Percentiles rank a stretch among this genome's conserved stretches.
Evolutionary conservation across 495 filamentous ascomycete genomes (phyloP).

Genomic region (Pyrenula aspistea): DNA sequence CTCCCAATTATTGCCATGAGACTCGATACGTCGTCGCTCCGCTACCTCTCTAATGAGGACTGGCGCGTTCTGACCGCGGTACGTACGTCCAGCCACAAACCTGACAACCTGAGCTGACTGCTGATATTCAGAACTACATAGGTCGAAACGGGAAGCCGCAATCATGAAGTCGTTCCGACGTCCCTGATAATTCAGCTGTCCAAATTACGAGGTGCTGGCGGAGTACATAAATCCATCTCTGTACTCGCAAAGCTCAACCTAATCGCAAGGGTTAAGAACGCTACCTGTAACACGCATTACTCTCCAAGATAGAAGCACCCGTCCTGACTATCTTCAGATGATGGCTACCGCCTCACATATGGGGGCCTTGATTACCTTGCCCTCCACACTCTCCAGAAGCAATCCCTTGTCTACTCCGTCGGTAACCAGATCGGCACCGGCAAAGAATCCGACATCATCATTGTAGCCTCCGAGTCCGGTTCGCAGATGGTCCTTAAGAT

Average conservation of each 20-base stretch:
- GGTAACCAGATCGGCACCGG: constrained; percentile 93
- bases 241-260: constrained; percentile 83
- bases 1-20: constrained; percentile 58
- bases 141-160: constrained; percentile 88
- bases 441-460: constrained; percentile 94
- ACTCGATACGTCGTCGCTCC: constrained; percentile 81
- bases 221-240: constrained; percentile 81
- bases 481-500: constrained; percentile 75
- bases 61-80: constrained; percentile 92
- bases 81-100: constrained; percentile 20
- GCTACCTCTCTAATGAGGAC: constrained; percentile 84
- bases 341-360: constrained; percentile 94
- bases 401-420: constrained; percentile 71
- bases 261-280: constrained; percentile 87
- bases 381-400: constrained; percentile 73
- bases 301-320: too few relatives aligned
- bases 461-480: constrained; percentile 60
- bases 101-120: constrained; percentile 16
- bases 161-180: constrained; percentile 94
- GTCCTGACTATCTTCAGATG: too few relatives aligned
- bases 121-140: constrained; percentile 29
- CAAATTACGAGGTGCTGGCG: constrained; percentile 66
- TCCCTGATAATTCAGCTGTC: constrained; percentile 75
- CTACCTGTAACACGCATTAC: constrained; percentile 47
- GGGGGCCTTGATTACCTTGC: constrained; percentile 95